phyloP scores from a whole-genome alignment of 306 rosid genomes.

The Corylus americana region DNA sequence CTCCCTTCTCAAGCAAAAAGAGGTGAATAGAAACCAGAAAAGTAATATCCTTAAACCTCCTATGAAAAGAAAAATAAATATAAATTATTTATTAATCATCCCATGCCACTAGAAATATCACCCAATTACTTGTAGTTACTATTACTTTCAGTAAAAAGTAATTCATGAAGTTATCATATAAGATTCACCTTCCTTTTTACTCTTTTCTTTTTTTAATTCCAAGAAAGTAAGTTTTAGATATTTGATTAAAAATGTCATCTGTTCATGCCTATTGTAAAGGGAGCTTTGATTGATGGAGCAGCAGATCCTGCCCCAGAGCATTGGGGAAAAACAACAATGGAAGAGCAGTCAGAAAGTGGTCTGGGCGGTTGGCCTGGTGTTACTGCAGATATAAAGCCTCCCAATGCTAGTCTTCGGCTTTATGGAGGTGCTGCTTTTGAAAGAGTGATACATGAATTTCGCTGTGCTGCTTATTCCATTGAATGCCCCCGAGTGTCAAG shows the following conservation, averaged over 20 bases:
- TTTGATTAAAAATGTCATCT: not conserved
- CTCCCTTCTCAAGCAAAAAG: not conserved
- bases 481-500: slow-evolving; percentile 92
- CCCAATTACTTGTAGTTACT: not conserved
- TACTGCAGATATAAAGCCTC: slow-evolving; percentile 64
- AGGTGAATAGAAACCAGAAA: not conserved
- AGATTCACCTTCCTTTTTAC: not conserved
- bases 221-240: not conserved
- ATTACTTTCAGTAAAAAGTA: not conserved
- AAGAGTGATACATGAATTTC: slow-evolving; percentile 93
- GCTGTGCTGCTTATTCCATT: slow-evolving; percentile 92
- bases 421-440: slow-evolving; percentile 99
- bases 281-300: slow-evolving; percentile 92
- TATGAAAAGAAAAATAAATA: not conserved
- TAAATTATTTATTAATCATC: not conserved
- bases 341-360: slow-evolving; percentile 80
- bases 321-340: slow-evolving; percentile 89
- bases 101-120: not conserved
- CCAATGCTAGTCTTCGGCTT: slow-evolving; percentile 85
- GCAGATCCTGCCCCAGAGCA: slow-evolving; percentile 98
- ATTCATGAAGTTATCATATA: not conserved
- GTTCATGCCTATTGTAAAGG: slow-evolving; percentile 47
- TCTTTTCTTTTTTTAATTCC: no score
- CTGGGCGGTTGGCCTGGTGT: slow-evolving; percentile 96
- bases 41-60: not conserved